Percentiles rank a stretch among this genome's conserved stretches.
Evolutionary conservation across 257 asterid species (phyloP).

Genomic region (Hygrophila difformis): DNA sequence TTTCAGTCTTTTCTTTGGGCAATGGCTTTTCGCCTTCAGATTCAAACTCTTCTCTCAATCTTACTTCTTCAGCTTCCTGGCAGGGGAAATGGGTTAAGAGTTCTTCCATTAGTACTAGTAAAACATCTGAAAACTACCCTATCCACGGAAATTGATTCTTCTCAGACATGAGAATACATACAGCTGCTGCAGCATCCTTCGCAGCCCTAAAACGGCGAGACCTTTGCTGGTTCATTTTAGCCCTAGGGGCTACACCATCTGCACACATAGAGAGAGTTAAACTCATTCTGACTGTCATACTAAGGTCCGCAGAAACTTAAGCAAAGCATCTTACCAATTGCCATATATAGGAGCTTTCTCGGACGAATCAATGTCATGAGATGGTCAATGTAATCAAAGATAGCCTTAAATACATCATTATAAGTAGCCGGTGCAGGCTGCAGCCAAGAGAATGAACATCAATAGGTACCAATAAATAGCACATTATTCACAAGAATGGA

Average conservation of each 20-base stretch:
- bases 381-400: slow-evolving; percentile 91
- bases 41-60: slow-evolving; percentile 64
- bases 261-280: slow-evolving; percentile 15
- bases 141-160: background rate
- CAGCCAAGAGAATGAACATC: slow-evolving; percentile 21
- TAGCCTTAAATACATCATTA: slow-evolving; percentile 69
- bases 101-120: slow-evolving; percentile 10
- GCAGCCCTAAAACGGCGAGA: slow-evolving; percentile 98
- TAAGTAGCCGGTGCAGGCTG: slow-evolving; percentile 92
- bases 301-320: slow-evolving; percentile 3
- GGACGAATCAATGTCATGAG: slow-evolving; percentile 83
- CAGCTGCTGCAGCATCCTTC: slow-evolving; percentile 95
- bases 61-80: slow-evolving; percentile 91
- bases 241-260: slow-evolving; percentile 99
- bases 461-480: slow-evolving; percentile 7
- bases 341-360: slow-evolving; percentile 88
- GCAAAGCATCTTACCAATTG: slow-evolving; percentile 62
- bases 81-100: slow-evolving; percentile 16
- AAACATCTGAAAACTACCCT: too few relatives aligned
- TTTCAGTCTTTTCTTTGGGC: slow-evolving; percentile 68
- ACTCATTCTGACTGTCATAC: slow-evolving; percentile 9
- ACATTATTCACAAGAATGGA: slow-evolving; percentile 5
- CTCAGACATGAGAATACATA: slow-evolving; percentile 27
- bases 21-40: slow-evolving; percentile 40
- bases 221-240: slow-evolving; percentile 99